Percentiles rank a stretch among this genome's conserved stretches.
Evolutionary conservation across 139 green algal species (phyloP).

Genomic region (Chlorella ohadii): DNA sequence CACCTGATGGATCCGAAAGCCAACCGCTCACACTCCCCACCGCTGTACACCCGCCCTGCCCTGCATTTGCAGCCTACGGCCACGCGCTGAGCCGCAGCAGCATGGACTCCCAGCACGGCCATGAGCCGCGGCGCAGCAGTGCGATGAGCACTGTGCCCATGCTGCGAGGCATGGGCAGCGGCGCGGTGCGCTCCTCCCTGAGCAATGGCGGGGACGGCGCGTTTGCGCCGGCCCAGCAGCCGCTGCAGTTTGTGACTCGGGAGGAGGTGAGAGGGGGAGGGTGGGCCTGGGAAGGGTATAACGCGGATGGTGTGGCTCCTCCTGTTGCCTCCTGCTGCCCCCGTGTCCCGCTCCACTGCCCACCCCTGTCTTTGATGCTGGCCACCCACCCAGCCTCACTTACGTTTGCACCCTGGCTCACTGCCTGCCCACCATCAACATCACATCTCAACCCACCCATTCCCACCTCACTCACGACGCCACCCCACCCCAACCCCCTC

Average conservation of each 20-base stretch:
- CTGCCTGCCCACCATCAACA: no score
- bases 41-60: not conserved
- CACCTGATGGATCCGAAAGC: no score
- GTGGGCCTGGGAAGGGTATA: not conserved
- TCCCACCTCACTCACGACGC: not conserved
- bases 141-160: not conserved
- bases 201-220: not conserved
- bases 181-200: not conserved
- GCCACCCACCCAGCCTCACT: no score
- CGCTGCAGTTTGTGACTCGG: not conserved
- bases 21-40: not conserved
- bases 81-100: not conserved
- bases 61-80: not conserved
- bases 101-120: not conserved
- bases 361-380: no score
- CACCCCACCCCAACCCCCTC: not conserved
- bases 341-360: no score
- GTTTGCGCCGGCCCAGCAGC: not conserved
- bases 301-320: no score
- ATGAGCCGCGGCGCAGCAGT: not conserved
- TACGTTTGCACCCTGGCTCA: not conserved
- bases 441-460: not conserved
- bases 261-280: not conserved
- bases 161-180: constrained; percentile 16
- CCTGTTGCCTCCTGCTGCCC: not conserved